Conservation (phyloP, 805 yeast species). For the Clavispora phyllophila region DNA sequence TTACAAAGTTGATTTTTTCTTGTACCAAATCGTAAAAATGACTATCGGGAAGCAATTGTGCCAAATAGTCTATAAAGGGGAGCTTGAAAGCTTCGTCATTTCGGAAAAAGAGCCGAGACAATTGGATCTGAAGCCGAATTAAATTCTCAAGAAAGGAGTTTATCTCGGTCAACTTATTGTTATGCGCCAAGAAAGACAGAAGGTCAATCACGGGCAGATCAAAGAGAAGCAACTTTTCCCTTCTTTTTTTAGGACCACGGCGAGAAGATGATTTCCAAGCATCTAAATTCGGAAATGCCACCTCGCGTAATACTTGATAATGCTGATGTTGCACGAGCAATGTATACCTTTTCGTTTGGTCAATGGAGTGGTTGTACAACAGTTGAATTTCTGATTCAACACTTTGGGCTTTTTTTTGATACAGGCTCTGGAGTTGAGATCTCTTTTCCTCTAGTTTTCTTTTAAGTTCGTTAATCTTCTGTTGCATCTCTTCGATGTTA, state of each 20-base stretch:
- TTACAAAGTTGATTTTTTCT: slow-evolving; percentile 26
- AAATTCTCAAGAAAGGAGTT: slow-evolving; percentile 22
- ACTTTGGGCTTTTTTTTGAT: background rate
- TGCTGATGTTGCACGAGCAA: slow-evolving; percentile 12
- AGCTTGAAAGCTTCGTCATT: slow-evolving; percentile 7
- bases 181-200: slow-evolving; percentile 18
- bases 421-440: background rate
- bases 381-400: slow-evolving; percentile 17
- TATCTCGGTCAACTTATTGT: slow-evolving; percentile 17
- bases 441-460: background rate
- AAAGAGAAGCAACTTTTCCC: slow-evolving; percentile 12
- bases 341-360: background rate
- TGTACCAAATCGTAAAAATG: slow-evolving; percentile 27
- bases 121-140: slow-evolving; percentile 13
- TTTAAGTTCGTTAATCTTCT: background rate
- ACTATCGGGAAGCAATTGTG: slow-evolving; percentile 18
- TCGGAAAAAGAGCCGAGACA: slow-evolving; percentile 12
- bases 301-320: slow-evolving; percentile 24
- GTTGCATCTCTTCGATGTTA: slow-evolving; percentile 4
- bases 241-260: background rate
- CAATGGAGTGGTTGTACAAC: slow-evolving; percentile 12
- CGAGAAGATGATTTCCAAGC: background rate
- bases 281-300: slow-evolving; percentile 13
- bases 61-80: slow-evolving; percentile 16
- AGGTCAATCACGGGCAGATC: slow-evolving; percentile 26